These are phyloP conservation scores for Heliamphora exappendiculata DNA, from an alignment of 148 eudicot genomes.

Conservation along the genomic window DNA sequence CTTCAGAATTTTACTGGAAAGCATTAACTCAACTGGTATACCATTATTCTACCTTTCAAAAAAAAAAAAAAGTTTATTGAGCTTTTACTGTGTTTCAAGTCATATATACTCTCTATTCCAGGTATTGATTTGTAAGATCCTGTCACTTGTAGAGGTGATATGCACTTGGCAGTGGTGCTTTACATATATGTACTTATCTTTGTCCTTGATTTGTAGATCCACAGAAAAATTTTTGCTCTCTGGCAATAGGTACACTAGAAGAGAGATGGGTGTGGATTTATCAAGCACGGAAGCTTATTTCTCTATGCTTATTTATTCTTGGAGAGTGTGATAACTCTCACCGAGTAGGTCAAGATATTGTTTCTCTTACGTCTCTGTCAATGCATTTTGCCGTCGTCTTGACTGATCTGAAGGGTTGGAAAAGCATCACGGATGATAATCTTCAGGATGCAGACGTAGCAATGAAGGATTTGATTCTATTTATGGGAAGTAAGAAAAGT, in stretches of 20 bases:
- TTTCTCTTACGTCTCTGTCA: slow-evolving; percentile 47
- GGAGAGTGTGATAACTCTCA: slow-evolving; percentile 41
- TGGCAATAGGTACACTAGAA: slow-evolving; percentile 59
- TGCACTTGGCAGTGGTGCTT: background rate
- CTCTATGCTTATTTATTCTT: slow-evolving; percentile 62
- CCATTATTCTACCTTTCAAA: background rate
- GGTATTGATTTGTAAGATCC: background rate
- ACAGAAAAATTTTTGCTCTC: slow-evolving; percentile 51
- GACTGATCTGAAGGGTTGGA: slow-evolving; percentile 79
- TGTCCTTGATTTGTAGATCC: slow-evolving; percentile 45
- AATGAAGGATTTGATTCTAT: slow-evolving; percentile 49
- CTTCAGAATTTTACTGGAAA: slow-evolving; percentile 55
- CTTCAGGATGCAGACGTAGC: slow-evolving; percentile 49
- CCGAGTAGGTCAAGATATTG: slow-evolving; percentile 33
- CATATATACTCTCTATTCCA: background rate
- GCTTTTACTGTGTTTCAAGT: background rate
- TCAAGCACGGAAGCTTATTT: slow-evolving; percentile 69
- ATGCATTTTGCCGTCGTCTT: slow-evolving; percentile 73
- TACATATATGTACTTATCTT: background rate
- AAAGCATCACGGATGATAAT: slow-evolving; percentile 37
- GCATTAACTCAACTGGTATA: slow-evolving; percentile 60
- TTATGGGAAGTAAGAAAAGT: slow-evolving; percentile 62
- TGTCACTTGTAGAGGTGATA: background rate
- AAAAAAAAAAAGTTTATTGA: too few species aligned
- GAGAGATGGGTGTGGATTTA: slow-evolving; percentile 60